Percentiles rank a stretch among this genome's conserved stretches.
Conservation (phyloP, 2,329 filamentous ascomycete genomes). For the Penicillium sp. region DNA sequence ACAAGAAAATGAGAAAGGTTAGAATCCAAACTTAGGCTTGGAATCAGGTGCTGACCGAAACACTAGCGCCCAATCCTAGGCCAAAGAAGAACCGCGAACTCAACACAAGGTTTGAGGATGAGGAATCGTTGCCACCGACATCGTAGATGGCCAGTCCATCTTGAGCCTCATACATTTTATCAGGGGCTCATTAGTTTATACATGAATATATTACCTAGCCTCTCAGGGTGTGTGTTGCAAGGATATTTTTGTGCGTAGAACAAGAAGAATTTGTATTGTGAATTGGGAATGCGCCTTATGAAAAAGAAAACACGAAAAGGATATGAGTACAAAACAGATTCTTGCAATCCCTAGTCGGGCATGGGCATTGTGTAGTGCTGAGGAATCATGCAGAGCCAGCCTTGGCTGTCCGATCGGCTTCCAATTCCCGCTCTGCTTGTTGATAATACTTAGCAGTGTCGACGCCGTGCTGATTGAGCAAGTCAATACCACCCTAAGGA, state of each 20-base stretch:
- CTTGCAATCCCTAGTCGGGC: no score
- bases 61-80: slow-evolving; percentile 60
- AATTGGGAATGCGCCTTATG: slow-evolving; percentile 25
- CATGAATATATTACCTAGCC: no score
- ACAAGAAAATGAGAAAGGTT: slow-evolving; percentile 91
- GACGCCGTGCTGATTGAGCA: slow-evolving; percentile 71
- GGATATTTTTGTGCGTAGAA: background rate
- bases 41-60: slow-evolving; percentile 13
- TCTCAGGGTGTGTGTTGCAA: no score
- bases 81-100: slow-evolving; percentile 63
- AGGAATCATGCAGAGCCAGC: slow-evolving; percentile 22
- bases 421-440: slow-evolving; percentile 89
- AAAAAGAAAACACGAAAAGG: slow-evolving; percentile 20
- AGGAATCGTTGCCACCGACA: slow-evolving; percentile 4
- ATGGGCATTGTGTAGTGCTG: no score
- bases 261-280: slow-evolving; percentile 22
- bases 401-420: slow-evolving; percentile 62
- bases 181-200: no score
- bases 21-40: background rate
- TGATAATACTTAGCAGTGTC: slow-evolving; percentile 98
- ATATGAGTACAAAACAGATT: slow-evolving; percentile 31
- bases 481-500: background rate
- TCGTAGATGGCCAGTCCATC: background rate
- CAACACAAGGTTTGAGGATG: slow-evolving; percentile 56
- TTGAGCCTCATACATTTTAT: background rate